Evolutionary conservation across 1,284 basidiomycete species (phyloP).

Genomic region (Puccinia horiana): DNA sequence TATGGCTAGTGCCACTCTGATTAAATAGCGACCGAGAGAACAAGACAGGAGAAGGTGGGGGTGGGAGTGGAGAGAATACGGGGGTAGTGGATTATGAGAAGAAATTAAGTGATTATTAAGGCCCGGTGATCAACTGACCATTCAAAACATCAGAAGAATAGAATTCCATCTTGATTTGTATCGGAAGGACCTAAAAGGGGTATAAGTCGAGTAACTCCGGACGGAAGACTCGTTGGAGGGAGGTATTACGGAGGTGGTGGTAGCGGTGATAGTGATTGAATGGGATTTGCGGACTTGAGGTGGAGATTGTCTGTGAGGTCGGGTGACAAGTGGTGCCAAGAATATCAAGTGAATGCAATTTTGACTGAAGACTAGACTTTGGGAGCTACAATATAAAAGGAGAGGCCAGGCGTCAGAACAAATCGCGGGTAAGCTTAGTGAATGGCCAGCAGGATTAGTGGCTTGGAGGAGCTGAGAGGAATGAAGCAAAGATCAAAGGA

Average conservation of each 20-base stretch:
- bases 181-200: conserved; percentile 19
- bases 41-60: neutral
- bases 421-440: neutral
- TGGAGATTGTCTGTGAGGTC: conserved; percentile 31
- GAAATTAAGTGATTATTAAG: conserved; percentile 15
- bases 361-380: conserved; percentile 3
- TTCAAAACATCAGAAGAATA: conserved; percentile 45
- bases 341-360: neutral
- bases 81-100: neutral
- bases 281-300: conserved; percentile 34
- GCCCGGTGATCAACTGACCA: conserved; percentile 29
- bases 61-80: neutral
- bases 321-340: conserved; percentile 19
- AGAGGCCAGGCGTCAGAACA: conserved; percentile 11
- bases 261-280: conserved; percentile 39
- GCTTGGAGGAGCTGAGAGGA: neutral
- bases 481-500: conserved; percentile 5
- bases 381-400: conserved; percentile 1
- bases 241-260: conserved; percentile 29
- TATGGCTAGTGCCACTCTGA: neutral
- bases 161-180: conserved; percentile 42
- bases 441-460: conserved; percentile 2
- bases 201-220: conserved; percentile 23
- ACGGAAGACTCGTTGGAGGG: conserved; percentile 12
- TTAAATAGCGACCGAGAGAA: neutral